These are phyloP conservation scores for Leptosphaerulina australis DNA, from an alignment of 2,329 filamentous ascomycete genomes.

Conservation along the genomic window DNA sequence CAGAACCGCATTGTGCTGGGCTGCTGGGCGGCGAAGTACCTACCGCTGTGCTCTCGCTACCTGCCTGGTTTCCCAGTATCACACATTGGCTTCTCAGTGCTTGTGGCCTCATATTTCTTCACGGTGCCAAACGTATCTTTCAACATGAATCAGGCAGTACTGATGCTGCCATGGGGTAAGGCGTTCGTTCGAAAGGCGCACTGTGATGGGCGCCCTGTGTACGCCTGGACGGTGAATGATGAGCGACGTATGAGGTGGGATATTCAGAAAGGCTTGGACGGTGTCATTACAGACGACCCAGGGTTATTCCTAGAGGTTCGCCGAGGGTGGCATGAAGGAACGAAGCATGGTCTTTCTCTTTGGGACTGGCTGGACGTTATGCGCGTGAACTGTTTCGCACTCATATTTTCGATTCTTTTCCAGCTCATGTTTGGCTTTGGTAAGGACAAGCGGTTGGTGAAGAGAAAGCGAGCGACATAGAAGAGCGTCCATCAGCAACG, in stretches of 20 bases:
- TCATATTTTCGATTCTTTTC: slow-evolving; percentile 44
- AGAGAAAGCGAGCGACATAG: slow-evolving; percentile 17
- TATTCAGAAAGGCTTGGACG: slow-evolving; percentile 70
- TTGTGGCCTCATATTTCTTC: slow-evolving; percentile 75
- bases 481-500: slow-evolving; percentile 16
- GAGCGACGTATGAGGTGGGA: slow-evolving; percentile 81
- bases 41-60: slow-evolving; percentile 66
- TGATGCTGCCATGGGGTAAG: slow-evolving; percentile 71
- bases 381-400: slow-evolving; percentile 42
- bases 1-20: slow-evolving; percentile 75
- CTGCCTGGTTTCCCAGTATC: slow-evolving; percentile 68
- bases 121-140: slow-evolving; percentile 71
- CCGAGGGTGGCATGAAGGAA: slow-evolving; percentile 49
- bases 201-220: slow-evolving; percentile 64
- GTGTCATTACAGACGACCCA: slow-evolving; percentile 86
- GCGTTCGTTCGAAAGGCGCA: slow-evolving; percentile 69
- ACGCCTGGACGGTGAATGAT: slow-evolving; percentile 88
- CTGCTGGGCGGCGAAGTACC: slow-evolving; percentile 78
- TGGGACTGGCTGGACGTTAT: slow-evolving; percentile 40
- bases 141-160: slow-evolving; percentile 73
- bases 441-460: slow-evolving; percentile 28
- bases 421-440: slow-evolving; percentile 38
- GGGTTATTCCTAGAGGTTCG: slow-evolving; percentile 67
- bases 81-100: slow-evolving; percentile 70
- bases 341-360: slow-evolving; percentile 37